Conservation (phyloP, 1,139 yeast genomes). For the Lodderomyces elongisporus region DNA sequence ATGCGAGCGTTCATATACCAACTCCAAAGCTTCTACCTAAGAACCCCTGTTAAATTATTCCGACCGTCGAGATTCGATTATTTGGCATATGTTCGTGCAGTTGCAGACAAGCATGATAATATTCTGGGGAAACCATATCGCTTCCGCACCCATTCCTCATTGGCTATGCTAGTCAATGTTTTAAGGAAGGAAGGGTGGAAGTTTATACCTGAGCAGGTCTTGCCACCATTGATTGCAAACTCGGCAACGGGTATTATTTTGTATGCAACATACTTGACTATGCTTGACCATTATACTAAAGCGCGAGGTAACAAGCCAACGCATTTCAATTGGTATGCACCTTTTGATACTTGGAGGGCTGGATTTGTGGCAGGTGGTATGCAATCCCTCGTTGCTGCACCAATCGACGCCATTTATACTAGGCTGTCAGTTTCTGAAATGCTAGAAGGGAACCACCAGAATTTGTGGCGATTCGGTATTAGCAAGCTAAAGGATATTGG, state of each 20-base stretch:
- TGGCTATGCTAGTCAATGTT: conserved; percentile 70
- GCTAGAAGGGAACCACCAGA: conserved; percentile 61
- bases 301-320: conserved; percentile 6
- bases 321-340: conserved; percentile 21
- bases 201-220: conserved; percentile 74
- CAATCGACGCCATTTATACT: conserved; percentile 85
- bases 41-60: conserved; percentile 83
- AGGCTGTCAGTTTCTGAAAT: conserved; percentile 74
- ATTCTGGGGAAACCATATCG: conserved; percentile 56
- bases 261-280: conserved; percentile 71
- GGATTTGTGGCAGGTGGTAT: conserved; percentile 84
- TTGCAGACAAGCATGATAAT: conserved; percentile 45
- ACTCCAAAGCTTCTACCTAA: conserved; percentile 66
- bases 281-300: conserved; percentile 31
- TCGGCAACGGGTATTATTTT: conserved; percentile 82
- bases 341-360: conserved; percentile 63
- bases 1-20: conserved; percentile 80
- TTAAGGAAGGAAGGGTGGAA: conserved; percentile 78
- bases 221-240: conserved; percentile 86
- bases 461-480: conserved; percentile 72
- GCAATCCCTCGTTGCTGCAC: conserved; percentile 91
- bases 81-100: conserved; percentile 58
- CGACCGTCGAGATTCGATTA: conserved; percentile 89
- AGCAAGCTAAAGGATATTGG: conserved; percentile 72
- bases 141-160: conserved; percentile 67